Evolutionary conservation across 495 filamentous ascomycete genomes (phyloP).

Genomic region (Penicillium goetzii): DNA sequence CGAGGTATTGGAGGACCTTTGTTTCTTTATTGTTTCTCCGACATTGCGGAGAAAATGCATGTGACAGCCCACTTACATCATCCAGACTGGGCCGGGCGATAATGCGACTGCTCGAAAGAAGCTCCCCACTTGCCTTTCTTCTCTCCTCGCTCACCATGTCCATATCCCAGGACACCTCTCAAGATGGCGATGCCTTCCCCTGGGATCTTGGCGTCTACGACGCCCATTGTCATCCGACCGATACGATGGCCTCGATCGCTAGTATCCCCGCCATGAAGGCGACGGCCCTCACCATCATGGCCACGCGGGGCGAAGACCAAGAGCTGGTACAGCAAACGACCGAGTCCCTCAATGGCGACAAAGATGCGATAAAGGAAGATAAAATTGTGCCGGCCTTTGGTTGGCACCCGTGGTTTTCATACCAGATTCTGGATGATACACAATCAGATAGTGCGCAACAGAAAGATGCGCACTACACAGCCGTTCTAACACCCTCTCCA

Average conservation of each 20-base stretch:
- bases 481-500: constrained; percentile 61
- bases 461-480: constrained; percentile 69
- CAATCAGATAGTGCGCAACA: constrained; percentile 17
- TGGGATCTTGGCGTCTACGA: constrained; percentile 88
- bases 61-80: constrained; percentile 36
- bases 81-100: constrained; percentile 9
- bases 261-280: constrained; percentile 77
- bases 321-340: constrained; percentile 75
- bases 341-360: constrained; percentile 40
- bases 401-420: constrained; percentile 99
- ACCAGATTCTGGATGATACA: constrained; percentile 77
- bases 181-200: constrained; percentile 57
- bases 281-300: constrained; percentile 80
- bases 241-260: constrained; percentile 76
- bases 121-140: background rate
- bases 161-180: constrained; percentile 17
- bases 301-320: constrained; percentile 86
- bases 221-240: constrained; percentile 98
- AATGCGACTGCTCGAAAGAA: background rate
- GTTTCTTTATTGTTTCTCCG: constrained; percentile 11
- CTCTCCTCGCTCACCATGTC: constrained; percentile 20
- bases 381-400: constrained; percentile 81
- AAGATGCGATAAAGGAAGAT: constrained; percentile 21
- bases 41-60: constrained; percentile 35
- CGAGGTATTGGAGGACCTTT: constrained; percentile 2